Evolutionary conservation across 306 rosid genomes (phyloP), one percentile per base, ranked within the genome.

Genomic region (Vachellia collinsii): DNA sequence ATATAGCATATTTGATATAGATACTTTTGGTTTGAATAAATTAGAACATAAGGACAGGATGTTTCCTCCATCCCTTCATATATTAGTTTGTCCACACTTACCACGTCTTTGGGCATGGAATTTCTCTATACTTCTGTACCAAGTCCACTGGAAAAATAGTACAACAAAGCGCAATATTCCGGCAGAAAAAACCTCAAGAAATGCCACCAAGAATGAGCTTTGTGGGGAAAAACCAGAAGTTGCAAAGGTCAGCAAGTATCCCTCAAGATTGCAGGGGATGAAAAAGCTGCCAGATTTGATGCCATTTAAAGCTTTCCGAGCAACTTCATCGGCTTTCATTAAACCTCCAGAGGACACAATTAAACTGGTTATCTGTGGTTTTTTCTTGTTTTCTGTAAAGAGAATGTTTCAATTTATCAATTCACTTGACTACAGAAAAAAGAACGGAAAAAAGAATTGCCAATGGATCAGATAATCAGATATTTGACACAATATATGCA

Each of bases 191-290:
- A 95, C 97, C 84, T 95, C 98, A 66, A 91, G 44, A 75, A 90
- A 93, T 34, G 99, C 99, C 97, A 93, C 89, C 23, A 86, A 36
- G 75, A 83, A 86, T 44, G 99, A 94, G 80, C 96, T 91, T 83
- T 93, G 99, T 56, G 99, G 97, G 19, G 97, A 87, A 64, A 91
- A 72, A 65, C 99, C 99, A 19, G 97, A 86, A 72, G 99, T 94
- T 77, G 92, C 90, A 46, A 93, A 69, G 61, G 97, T 67, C 83
- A 93, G 77, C 12, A 92, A 80, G 46, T 75, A 4, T 59, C 99
- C 99, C 86, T 89, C 97, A 54, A 88, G 80, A 89, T 94, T 94
- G 88, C 99, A 94, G 69, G 92, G 85, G 67, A 94, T 74, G 39
- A 81, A 61, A 82, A 94, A 94, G 66, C 88, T 79, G 20, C 93